These are phyloP conservation scores for Macrophomina tecta DNA, from an alignment of 2,329 filamentous ascomycete species.

Conservation along the genomic window DNA sequence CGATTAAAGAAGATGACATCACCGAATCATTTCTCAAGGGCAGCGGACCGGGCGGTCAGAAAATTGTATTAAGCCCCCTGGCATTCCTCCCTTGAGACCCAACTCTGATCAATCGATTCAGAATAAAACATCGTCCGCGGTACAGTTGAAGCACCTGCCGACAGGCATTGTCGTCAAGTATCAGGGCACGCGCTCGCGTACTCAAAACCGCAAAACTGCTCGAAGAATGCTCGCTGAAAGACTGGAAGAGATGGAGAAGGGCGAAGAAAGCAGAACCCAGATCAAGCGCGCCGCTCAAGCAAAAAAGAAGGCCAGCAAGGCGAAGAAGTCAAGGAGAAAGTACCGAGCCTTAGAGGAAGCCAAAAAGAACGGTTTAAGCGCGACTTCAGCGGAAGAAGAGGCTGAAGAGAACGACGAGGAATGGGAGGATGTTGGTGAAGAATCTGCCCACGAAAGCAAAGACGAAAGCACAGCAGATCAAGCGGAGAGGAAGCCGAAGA, in stretches of 20 bases:
- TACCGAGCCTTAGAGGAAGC: constrained; percentile 68
- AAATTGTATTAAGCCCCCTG: constrained; percentile 64
- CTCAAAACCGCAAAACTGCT: constrained; percentile 87
- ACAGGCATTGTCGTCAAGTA: constrained; percentile 94
- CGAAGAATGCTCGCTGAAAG: constrained; percentile 76
- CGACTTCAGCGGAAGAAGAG: constrained; percentile 33
- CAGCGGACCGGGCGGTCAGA: constrained; percentile 90
- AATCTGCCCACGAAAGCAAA: background rate
- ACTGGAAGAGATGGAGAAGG: constrained; percentile 76
- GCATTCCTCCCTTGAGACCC: background rate
- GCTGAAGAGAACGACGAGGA: constrained; percentile 29
- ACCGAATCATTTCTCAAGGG: constrained; percentile 88
- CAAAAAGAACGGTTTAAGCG: constrained; percentile 37
- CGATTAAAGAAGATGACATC: constrained; percentile 78
- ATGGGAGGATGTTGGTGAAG: constrained; percentile 9
- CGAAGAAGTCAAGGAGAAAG: constrained; percentile 84
- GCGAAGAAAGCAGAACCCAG: constrained; percentile 69
- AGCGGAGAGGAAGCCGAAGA: background rate
- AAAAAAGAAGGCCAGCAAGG: constrained; percentile 75
- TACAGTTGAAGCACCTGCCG: constrained; percentile 88
- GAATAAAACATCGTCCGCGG: constrained; percentile 96
- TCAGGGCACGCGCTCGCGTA: constrained; percentile 85
- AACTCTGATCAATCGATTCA: constrained; percentile 41
- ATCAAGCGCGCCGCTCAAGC: constrained; percentile 68
- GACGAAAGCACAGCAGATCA: background rate